Base-by-base conservation (phyloP, 345 rosid genomes). In the Mangifera indica region DNA sequence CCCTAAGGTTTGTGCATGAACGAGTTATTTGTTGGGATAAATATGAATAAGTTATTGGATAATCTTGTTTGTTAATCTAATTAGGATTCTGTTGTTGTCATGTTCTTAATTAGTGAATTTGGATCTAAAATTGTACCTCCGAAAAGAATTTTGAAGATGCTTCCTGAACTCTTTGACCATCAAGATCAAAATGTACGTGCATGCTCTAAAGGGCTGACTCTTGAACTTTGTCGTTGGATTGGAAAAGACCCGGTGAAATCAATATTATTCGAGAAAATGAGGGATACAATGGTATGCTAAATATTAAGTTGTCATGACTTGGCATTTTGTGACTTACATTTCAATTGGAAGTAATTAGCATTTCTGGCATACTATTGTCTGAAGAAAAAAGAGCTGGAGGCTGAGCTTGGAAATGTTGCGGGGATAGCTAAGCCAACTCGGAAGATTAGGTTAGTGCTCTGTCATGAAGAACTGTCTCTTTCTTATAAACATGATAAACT, bases 131-230 rank as follows among this genome's bases (percentile, higher is more conserved):
- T 91, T 81, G 83, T 96, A 45, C 92, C 97, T 2, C 98, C 99
- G 1, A 96, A 93, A 85, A 87, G 98, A 81, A 86, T 93, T 71
- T 72, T 96, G 67, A 93, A 96, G 89, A 93, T 96, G 95, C 97
- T 93, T 77, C 99, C 99, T 65, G 99, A 96, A 78, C 90, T 96
- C 64, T 96, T 96, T 81, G 99, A 89, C 74, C 99, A 96, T 75
- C 99, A 88, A 87, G 99, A 96, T 84, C 99, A 96, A 79, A 87
- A 96, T 88, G 98, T 96, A 61, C 93, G 99, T 75, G 98, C 99
- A 63, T 87, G 85, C 60, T 91, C 99, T 54, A 96, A 96, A 84
- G 99, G 99, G 67, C 77, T 96, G 70, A 96, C 99, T 51, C 86
- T 96, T 64, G 97, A 96, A 80, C 98, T 96, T 72, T 96, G 99